phyloP scores from a whole-genome alignment of 2,329 filamentous ascomycete genomes.

The Botrytis fragariae region DNA sequence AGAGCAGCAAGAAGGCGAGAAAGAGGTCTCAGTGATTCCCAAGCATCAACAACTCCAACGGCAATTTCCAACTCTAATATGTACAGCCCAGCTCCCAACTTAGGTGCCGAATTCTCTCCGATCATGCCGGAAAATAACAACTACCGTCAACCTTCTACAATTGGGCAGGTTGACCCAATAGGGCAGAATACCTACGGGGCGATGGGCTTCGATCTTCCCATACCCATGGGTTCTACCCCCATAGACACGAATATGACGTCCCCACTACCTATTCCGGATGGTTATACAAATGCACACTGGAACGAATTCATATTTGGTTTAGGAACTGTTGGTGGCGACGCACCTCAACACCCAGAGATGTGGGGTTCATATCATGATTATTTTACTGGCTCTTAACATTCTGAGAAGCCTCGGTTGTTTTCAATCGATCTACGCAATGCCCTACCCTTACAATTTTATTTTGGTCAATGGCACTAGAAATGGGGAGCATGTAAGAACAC shows the following conservation, averaged over 20 bases:
- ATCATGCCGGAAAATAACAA: background rate
- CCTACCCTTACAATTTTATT: background rate
- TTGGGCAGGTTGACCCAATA: background rate
- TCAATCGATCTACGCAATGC: background rate
- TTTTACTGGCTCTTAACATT: constrained; percentile 8
- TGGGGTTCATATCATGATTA: constrained; percentile 8
- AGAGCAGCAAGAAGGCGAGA: constrained; percentile 38
- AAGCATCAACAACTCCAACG: background rate
- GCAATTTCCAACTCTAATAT: background rate
- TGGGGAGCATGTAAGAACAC: background rate
- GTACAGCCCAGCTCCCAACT: background rate
- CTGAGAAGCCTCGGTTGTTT: background rate
- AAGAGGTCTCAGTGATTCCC: constrained; percentile 1
- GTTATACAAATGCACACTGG: constrained; percentile 17
- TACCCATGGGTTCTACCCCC: background rate
- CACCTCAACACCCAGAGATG: background rate
- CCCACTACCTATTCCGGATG: background rate
- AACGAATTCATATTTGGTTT: constrained; percentile 18
- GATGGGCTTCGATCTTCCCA: constrained; percentile 13
- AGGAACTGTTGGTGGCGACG: background rate
- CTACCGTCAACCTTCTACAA: background rate
- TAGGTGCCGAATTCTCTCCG: background rate
- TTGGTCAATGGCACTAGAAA: background rate
- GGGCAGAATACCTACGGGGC: constrained; percentile 4
- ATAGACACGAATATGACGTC: constrained; percentile 4